Conservation (phyloP, 176 grass and related monocot species). For the Secale cereale region DNA sequence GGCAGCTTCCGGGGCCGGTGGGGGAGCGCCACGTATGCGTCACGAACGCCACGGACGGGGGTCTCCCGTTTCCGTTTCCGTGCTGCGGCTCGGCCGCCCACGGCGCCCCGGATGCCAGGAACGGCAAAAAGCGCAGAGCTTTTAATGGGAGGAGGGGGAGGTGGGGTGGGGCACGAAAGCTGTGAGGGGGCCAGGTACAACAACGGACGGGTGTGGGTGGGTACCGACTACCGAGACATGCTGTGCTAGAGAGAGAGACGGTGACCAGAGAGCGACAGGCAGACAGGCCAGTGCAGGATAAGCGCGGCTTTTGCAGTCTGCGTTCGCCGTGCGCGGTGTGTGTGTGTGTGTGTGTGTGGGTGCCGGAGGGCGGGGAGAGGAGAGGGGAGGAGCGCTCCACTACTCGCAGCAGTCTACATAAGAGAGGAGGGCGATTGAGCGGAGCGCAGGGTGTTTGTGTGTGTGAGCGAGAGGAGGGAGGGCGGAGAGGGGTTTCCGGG, state of each 20-base stretch:
- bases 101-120: not conserved
- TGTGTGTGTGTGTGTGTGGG: too few species aligned
- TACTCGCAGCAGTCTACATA: not conserved
- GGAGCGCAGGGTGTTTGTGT: not conserved
- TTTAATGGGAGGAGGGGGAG: not conserved
- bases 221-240: not conserved
- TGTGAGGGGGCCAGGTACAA: not conserved
- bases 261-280: not conserved
- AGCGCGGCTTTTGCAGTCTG: not conserved
- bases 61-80: not conserved
- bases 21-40: not conserved
- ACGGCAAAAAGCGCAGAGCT: constrained; percentile 27
- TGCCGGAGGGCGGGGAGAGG: not conserved
- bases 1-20: not conserved
- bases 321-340: not conserved
- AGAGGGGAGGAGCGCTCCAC: not conserved
- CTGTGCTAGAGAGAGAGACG: too few species aligned
- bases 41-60: not conserved
- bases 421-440: not conserved
- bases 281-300: not conserved
- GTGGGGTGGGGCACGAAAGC: not conserved
- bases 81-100: not conserved
- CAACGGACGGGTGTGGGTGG: not conserved
- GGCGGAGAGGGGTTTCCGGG: not conserved
- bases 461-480: not conserved